phyloP scores from a whole-genome alignment of 2,329 filamentous ascomycete genomes.

The Dichotomopilus funicola region DNA sequence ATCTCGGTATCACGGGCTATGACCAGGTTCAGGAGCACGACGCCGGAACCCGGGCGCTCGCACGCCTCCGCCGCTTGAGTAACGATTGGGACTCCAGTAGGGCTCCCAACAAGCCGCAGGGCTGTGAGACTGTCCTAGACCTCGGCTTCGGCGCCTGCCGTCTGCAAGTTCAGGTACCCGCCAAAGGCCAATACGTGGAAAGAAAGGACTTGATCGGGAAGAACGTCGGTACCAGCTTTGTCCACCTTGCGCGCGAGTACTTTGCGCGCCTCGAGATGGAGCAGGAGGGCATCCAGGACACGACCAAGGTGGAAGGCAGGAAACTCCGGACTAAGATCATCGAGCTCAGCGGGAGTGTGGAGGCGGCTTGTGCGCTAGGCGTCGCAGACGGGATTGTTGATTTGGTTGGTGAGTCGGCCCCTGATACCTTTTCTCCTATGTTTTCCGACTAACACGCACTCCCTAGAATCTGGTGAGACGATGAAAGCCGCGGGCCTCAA shows the following conservation, averaged over 20 bases:
- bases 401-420: conserved; percentile 68
- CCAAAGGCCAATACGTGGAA: conserved; percentile 65
- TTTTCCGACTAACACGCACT: neutral
- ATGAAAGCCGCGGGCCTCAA: conserved; percentile 94
- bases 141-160: conserved; percentile 87
- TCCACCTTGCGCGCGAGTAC: conserved; percentile 73
- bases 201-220: conserved; percentile 79
- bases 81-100: conserved; percentile 38
- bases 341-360: conserved; percentile 91
- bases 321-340: conserved; percentile 82
- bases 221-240: conserved; percentile 94
- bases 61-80: conserved; percentile 43
- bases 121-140: conserved; percentile 82
- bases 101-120: conserved; percentile 40
- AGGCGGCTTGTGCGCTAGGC: conserved; percentile 90
- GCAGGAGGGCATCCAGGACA: conserved; percentile 34
- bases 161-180: conserved; percentile 93
- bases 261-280: conserved; percentile 69
- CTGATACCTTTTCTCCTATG: neutral
- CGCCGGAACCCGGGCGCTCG: conserved; percentile 48
- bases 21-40: conserved; percentile 93
- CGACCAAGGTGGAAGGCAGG: conserved; percentile 30
- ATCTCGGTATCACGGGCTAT: conserved; percentile 88
- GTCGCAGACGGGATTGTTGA: conserved; percentile 97
- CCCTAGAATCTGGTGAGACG: conserved; percentile 86